Conservation (phyloP, 73 alveolate genomes). For the Paramecium sexaurelia region DNA sequence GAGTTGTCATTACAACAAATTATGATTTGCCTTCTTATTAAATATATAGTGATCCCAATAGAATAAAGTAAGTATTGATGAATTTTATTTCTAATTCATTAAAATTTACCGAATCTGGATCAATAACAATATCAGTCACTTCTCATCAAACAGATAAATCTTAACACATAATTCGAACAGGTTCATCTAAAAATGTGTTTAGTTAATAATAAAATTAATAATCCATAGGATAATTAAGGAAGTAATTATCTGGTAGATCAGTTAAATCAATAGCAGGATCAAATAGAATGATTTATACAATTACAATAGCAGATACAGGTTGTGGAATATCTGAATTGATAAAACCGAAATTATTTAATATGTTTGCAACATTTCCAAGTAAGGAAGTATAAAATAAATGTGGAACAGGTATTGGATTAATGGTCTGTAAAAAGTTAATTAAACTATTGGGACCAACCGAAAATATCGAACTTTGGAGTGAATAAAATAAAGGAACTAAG, state of each 20-base stretch:
- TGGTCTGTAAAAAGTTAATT: slow-evolving; percentile 58
- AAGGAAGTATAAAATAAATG: slow-evolving; percentile 27
- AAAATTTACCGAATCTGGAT: slow-evolving; percentile 72
- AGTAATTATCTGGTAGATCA: background rate
- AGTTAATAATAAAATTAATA: background rate
- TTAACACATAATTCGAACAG: background rate
- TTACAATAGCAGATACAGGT: slow-evolving; percentile 65
- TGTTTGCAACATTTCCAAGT: slow-evolving; percentile 57
- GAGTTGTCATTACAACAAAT: background rate
- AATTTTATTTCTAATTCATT: slow-evolving; percentile 73
- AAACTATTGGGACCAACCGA: slow-evolving; percentile 60
- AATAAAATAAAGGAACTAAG: slow-evolving; percentile 63
- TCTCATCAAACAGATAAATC: slow-evolving; percentile 18
- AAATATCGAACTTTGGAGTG: slow-evolving; percentile 29
- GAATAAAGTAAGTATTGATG: slow-evolving; percentile 69
- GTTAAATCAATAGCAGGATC: background rate
- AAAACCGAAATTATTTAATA: slow-evolving; percentile 64
- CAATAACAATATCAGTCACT: background rate
- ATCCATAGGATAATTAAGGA: background rate
- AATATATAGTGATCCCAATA: slow-evolving; percentile 62
- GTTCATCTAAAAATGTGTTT: slow-evolving; percentile 8
- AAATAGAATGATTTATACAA: background rate
- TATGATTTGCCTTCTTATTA: slow-evolving; percentile 11
- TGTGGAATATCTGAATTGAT: slow-evolving; percentile 60
- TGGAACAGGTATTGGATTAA: slow-evolving; percentile 66